Evolutionary conservation across 176 grass and related monocot species (phyloP), one percentile per base, ranked within the genome.

Genomic region (Carex kokanica): DNA sequence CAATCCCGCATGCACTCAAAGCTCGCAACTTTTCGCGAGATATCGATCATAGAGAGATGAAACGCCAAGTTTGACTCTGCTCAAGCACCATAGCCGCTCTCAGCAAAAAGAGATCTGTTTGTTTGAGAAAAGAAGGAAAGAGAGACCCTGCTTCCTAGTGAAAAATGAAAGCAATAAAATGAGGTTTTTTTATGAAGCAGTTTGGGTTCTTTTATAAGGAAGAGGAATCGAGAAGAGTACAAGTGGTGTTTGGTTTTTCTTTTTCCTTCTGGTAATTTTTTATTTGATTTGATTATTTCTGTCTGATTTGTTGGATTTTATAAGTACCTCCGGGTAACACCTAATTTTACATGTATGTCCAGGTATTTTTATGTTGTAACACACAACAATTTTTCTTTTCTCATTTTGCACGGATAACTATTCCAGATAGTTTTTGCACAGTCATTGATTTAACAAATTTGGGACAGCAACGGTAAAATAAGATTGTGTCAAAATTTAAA

Each of bases 1-100:
- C 67, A 68, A 85, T 82, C 87, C 64, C 56, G 55, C 83, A 57
- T 49, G 55, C 83, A 83, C 83, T 74, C 77, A 54, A 60, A 69
- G 15, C 73, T 70, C 69, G 52, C 78, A 34, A 52, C 63, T 45
- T 57, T 45, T 60, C 31, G 64, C 45, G 64, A 57, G 64, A 62
- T 63, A 63, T 51, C 83, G 81, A 84, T 84, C 81, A 84, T 56
- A 70, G 20, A 83, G 43, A 51, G 81, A 18, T 2, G 5, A 69
- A 66, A 18, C 60, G 52, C 60, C 61, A 34, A 67, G 5, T 72
- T 72, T 71, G 64, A 20, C 16, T 34, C 40, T 20, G 53, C 38
- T 65, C 81, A 65, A 69, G 7, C 60, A 53, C 81, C 81, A 67
- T 69, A 65, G 7, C 45, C 81, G 23, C 60, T 36, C 3, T 17